These are phyloP conservation scores for Zasmidium angulare DNA, from an alignment of 2,329 filamentous ascomycete species.

Conservation along the genomic window DNA sequence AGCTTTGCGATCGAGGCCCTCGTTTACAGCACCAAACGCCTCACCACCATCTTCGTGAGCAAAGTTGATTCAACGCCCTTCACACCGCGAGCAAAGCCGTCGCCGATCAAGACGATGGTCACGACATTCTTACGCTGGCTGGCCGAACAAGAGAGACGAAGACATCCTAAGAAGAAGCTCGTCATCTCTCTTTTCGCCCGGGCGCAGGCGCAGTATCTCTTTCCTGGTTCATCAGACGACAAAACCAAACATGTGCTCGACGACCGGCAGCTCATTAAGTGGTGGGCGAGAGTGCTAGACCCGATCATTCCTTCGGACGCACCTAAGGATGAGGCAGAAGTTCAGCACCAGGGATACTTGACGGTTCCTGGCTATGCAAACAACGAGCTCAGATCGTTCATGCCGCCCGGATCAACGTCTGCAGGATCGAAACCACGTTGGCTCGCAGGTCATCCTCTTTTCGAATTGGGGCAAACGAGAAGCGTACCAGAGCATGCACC, in stretches of 20 bases:
- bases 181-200: constrained; percentile 89
- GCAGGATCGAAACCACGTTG: constrained; percentile 37
- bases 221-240: constrained; percentile 87
- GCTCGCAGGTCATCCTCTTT: constrained; percentile 66
- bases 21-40: constrained; percentile 75
- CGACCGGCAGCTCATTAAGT: constrained; percentile 84
- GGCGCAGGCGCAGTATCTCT: constrained; percentile 90
- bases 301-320: constrained; percentile 59
- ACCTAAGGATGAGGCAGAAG: constrained; percentile 39
- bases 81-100: constrained; percentile 64
- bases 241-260: constrained; percentile 84
- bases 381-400: constrained; percentile 74
- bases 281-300: constrained; percentile 91
- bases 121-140: constrained; percentile 76
- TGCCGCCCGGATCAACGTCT: constrained; percentile 54
- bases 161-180: constrained; percentile 41
- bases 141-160: constrained; percentile 60
- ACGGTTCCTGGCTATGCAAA: constrained; percentile 82
- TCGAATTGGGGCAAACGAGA: constrained; percentile 67
- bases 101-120: constrained; percentile 72
- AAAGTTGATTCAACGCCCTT: constrained; percentile 97
- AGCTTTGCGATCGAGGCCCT: constrained; percentile 84
- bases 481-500: constrained; percentile 58
- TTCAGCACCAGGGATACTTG: constrained; percentile 66
- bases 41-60: constrained; percentile 89